A percentile compares a stretch with the other conserved stretches of the same genome.
Evolutionary conservation across 768 basidiomycete genomes (phyloP).

Genomic region (Fomitopsis pulvina): DNA sequence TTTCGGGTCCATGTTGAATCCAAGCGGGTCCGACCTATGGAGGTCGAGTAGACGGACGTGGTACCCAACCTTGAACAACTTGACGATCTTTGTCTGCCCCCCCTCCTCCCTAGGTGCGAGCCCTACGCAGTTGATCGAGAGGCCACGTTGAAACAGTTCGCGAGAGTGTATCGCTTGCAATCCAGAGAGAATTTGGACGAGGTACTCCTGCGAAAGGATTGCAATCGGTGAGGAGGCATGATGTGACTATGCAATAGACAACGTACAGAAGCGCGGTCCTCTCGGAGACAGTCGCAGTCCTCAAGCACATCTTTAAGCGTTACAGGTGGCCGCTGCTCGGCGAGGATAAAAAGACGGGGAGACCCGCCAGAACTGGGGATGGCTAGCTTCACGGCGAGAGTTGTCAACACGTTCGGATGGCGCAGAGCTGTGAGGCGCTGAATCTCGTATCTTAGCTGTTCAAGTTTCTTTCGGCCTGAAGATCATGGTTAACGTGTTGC

Average conservation of each 20-base stretch:
- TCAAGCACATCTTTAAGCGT: slow-evolving; percentile 71
- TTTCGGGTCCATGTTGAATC: slow-evolving; percentile 22
- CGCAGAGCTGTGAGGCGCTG: slow-evolving; percentile 50
- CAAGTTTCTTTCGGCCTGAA: slow-evolving; percentile 64
- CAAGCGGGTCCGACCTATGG: slow-evolving; percentile 80
- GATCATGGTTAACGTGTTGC: neutral
- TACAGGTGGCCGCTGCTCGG: slow-evolving; percentile 63
- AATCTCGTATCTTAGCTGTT: slow-evolving; percentile 59
- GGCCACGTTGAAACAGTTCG: slow-evolving; percentile 65
- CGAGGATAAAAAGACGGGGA: slow-evolving; percentile 57
- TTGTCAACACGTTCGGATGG: slow-evolving; percentile 58
- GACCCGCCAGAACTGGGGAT: slow-evolving; percentile 41
- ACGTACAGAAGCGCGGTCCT: slow-evolving; percentile 62
- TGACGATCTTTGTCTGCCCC: slow-evolving; percentile 57
- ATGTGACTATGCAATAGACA: neutral
- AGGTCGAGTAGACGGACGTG: slow-evolving; percentile 70
- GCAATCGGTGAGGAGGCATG: neutral
- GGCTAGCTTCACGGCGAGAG: slow-evolving; percentile 62
- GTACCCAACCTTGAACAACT: slow-evolving; percentile 69
- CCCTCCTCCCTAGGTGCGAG: slow-evolving; percentile 46
- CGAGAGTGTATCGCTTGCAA: slow-evolving; percentile 59
- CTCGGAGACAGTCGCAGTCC: slow-evolving; percentile 66
- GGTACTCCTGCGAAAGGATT: slow-evolving; percentile 52
- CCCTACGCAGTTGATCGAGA: slow-evolving; percentile 54
- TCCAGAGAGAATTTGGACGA: slow-evolving; percentile 64